These are phyloP conservation scores for Chiua virens DNA, from an alignment of 768 basidiomycete species.

Conservation along the genomic window DNA sequence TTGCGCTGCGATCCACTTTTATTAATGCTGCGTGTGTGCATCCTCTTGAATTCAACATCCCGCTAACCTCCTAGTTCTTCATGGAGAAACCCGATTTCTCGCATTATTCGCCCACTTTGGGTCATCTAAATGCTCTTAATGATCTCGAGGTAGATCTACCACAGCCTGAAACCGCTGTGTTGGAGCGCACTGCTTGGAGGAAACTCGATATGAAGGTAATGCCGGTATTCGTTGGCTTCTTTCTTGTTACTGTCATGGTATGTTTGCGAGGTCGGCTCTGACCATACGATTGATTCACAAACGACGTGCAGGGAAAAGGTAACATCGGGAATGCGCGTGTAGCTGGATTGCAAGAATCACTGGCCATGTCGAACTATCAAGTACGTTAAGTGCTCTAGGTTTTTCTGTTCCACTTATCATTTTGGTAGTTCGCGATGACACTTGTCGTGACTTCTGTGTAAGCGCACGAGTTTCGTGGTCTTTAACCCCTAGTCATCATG, in stretches of 20 bases:
- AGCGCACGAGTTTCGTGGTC: no score
- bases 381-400: conserved; percentile 1
- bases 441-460: no score
- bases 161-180: conserved; percentile 4
- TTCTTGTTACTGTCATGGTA: conserved; percentile 52
- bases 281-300: background rate
- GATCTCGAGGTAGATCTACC: conserved; percentile 7
- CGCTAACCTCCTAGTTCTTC: no score
- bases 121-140: background rate
- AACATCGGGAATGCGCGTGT: conserved; percentile 63
- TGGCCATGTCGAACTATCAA: conserved; percentile 35
- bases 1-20: no score
- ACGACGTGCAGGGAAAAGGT: conserved; percentile 30
- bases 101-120: background rate
- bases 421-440: no score
- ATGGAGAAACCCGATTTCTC: no score
- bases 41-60: no score
- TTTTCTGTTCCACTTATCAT: background rate
- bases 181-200: conserved; percentile 45
- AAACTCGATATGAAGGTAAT: conserved; percentile 50
- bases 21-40: no score
- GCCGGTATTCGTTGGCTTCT: conserved; percentile 50
- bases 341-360: conserved; percentile 55
- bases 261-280: conserved; percentile 12
- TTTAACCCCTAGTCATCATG: background rate